Evolutionary conservation across 257 asterid genomes (phyloP).

Genomic region (Nicotiana tomentosiformis): DNA sequence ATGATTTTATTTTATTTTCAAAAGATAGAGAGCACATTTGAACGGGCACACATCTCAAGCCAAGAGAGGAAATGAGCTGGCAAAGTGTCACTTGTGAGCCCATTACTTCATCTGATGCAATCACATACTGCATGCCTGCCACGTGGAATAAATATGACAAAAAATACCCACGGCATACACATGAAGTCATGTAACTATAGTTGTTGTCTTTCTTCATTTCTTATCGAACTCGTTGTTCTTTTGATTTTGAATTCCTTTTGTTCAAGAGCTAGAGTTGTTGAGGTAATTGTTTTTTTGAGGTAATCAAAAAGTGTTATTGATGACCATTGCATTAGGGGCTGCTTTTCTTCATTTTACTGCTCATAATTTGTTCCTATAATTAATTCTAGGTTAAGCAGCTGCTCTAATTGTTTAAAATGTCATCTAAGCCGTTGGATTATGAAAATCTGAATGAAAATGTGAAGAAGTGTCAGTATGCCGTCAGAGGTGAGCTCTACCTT

Average conservation of each 20-base stretch:
- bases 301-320: neutral
- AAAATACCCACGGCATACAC: neutral
- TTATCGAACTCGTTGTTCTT: neutral
- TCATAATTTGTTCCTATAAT: neutral
- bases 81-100: neutral
- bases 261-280: neutral
- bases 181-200: neutral
- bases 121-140: neutral
- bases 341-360: neutral
- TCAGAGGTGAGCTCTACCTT: slow-evolving; percentile 97
- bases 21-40: neutral
- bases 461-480: slow-evolving; percentile 96
- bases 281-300: neutral
- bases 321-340: neutral
- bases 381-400: neutral
- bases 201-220: neutral
- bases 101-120: neutral
- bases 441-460: slow-evolving; percentile 92
- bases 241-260: neutral
- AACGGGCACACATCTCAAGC: neutral
- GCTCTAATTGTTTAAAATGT: slow-evolving; percentile 26
- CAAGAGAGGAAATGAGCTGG: no score
- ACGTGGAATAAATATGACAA: neutral
- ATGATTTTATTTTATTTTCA: no score
- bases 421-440: slow-evolving; percentile 67